These are phyloP conservation scores for Spinacia oleracea DNA, from an alignment of 179 eudicot genomes.

Conservation along the genomic window DNA sequence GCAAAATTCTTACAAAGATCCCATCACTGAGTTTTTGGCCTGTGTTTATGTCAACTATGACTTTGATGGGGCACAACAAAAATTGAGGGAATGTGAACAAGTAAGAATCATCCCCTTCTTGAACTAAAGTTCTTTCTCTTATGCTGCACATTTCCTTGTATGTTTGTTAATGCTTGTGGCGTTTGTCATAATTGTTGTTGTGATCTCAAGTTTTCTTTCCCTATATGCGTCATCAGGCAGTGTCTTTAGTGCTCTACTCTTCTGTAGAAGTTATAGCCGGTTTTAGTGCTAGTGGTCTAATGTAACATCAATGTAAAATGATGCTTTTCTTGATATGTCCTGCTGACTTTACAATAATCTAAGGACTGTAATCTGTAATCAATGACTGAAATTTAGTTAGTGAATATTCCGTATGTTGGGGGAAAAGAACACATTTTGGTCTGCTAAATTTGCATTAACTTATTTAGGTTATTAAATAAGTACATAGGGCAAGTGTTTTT, in stretches of 20 bases:
- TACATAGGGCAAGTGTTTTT: too few species aligned
- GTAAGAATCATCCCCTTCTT: constrained; percentile 38
- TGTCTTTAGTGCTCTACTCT: not conserved
- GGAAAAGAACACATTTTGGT: too few species aligned
- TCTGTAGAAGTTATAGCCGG: not conserved
- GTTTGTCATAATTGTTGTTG: not conserved
- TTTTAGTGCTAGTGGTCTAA: not conserved
- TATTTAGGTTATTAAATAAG: too few species aligned
- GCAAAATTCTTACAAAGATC: constrained; percentile 80
- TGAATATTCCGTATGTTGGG: not conserved
- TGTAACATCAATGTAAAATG: not conserved
- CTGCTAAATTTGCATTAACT: too few species aligned
- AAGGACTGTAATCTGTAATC: not conserved
- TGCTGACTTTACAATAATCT: not conserved
- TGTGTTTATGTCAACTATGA: constrained; percentile 93
- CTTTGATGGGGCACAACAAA: constrained; percentile 90
- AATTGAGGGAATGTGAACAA: constrained; percentile 92
- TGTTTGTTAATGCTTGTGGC: not conserved
- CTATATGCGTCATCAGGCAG: not conserved
- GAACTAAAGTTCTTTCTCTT: not conserved
- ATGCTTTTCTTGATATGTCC: not conserved
- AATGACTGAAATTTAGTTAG: not conserved
- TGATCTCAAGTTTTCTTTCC: not conserved
- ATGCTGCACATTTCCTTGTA: not conserved
- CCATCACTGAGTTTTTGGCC: constrained; percentile 93